Percentiles rank a stretch among this genome's conserved stretches.
Conservation (phyloP, 345 rosid genomes). For the Odontarrhena argentea region DNA sequence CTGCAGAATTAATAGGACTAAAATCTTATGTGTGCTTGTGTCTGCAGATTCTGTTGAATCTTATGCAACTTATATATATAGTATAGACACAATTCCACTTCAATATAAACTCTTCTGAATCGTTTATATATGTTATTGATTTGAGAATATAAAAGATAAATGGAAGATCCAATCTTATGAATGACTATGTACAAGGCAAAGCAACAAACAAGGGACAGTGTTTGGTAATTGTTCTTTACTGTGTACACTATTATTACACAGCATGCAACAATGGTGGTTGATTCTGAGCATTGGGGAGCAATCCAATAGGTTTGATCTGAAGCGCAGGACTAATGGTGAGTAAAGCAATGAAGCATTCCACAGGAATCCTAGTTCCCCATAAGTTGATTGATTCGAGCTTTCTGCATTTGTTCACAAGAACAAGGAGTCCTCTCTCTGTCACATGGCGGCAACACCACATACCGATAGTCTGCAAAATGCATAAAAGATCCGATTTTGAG, state of each 20-base stretch:
- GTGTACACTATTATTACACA: constrained; percentile 39
- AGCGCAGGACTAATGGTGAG: constrained; percentile 69
- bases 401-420: constrained; percentile 66
- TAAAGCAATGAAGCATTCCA: constrained; percentile 63
- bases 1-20: constrained; percentile 26
- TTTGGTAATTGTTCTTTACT: neutral
- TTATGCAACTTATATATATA: constrained; percentile 38
- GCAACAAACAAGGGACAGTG: constrained; percentile 2
- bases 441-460: constrained; percentile 97
- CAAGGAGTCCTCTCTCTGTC: constrained; percentile 63
- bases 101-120: constrained; percentile 11
- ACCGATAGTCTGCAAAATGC: constrained; percentile 53
- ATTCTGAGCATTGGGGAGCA: constrained; percentile 47
- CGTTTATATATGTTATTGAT: constrained; percentile 5
- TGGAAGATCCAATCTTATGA: constrained; percentile 25
- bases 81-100: constrained; percentile 20
- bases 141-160: constrained; percentile 1
- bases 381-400: constrained; percentile 75
- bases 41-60: constrained; percentile 27
- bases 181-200: constrained; percentile 29
- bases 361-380: constrained; percentile 87
- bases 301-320: constrained; percentile 56
- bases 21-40: constrained; percentile 28
- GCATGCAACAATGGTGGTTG: constrained; percentile 52
- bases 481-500: neutral